phyloP scores from a whole-genome alignment of 2,329 filamentous ascomycete genomes.

The Diaporthe vaccinii region DNA sequence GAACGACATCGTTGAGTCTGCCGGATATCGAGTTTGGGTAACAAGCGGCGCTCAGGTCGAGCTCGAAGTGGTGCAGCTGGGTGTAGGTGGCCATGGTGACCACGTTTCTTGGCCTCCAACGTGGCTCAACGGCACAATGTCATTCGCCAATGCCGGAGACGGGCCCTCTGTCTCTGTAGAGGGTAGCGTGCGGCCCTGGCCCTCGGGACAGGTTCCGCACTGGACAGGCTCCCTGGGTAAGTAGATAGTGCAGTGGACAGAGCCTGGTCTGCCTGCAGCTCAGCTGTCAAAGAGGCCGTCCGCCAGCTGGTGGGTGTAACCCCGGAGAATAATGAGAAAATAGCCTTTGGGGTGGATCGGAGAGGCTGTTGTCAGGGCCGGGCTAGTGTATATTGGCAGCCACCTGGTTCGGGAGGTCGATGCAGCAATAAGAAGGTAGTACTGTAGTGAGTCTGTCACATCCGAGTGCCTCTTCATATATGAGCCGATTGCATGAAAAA shows the following conservation, averaged over 20 bases:
- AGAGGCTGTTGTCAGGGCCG: slow-evolving; percentile 17
- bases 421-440: not conserved
- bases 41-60: slow-evolving; percentile 61
- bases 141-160: slow-evolving; percentile 28
- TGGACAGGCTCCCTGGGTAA: not conserved
- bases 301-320: slow-evolving; percentile 38
- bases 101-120: slow-evolving; percentile 9
- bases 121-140: slow-evolving; percentile 23
- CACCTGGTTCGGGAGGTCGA: slow-evolving; percentile 13
- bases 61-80: slow-evolving; percentile 51
- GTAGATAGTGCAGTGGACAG: no score
- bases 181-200: slow-evolving; percentile 21
- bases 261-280: slow-evolving; percentile 21
- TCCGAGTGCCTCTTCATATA: slow-evolving; percentile 22
- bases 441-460: not conserved
- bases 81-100: slow-evolving; percentile 40
- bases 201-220: not conserved
- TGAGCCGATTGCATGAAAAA: slow-evolving; percentile 1
- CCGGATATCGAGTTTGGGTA: slow-evolving; percentile 64
- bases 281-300: slow-evolving; percentile 15
- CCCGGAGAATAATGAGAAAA: slow-evolving; percentile 19
- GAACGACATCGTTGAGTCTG: slow-evolving; percentile 67
- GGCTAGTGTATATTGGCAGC: slow-evolving; percentile 28
- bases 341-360: slow-evolving; percentile 6
- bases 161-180: slow-evolving; percentile 4